Conservation (phyloP, 148 eudicot species). For the Polygonum maritimum region DNA sequence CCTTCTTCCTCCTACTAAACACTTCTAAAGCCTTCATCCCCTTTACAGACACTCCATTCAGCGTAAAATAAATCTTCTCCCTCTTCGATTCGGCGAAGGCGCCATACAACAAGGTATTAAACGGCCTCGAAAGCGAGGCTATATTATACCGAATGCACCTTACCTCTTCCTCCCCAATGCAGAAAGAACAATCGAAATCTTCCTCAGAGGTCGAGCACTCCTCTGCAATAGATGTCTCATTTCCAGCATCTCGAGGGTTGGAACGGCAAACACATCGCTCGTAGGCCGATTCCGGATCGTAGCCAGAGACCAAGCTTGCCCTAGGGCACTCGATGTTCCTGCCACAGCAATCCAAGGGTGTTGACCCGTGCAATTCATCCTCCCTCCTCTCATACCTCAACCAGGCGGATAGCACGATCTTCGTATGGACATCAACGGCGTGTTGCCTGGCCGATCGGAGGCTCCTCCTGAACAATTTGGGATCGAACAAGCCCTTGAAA, state of each 20-base stretch:
- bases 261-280: constrained; percentile 34
- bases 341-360: constrained; percentile 50
- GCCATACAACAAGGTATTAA: constrained; percentile 62
- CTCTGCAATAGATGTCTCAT: not conserved
- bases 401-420: constrained; percentile 57
- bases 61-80: constrained; percentile 50
- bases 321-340: constrained; percentile 45
- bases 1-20: constrained; percentile 57
- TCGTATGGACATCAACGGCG: constrained; percentile 51
- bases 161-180: constrained; percentile 52
- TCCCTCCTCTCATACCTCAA: constrained; percentile 56
- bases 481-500: constrained; percentile 32
- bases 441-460: constrained; percentile 43
- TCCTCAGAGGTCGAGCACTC: constrained; percentile 40
- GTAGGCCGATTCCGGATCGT: constrained; percentile 43
- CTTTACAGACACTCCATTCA: constrained; percentile 40
- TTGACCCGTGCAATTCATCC: constrained; percentile 39
- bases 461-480: constrained; percentile 41
- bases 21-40: constrained; percentile 60
- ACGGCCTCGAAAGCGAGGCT: constrained; percentile 59
- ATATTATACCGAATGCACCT: constrained; percentile 45
- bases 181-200: constrained; percentile 33
- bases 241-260: constrained; percentile 6
- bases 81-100: constrained; percentile 49
- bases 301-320: constrained; percentile 40